These are phyloP conservation scores for Trifolium subterraneum DNA, from an alignment of 306 rosid species.

Conservation along the genomic window DNA sequence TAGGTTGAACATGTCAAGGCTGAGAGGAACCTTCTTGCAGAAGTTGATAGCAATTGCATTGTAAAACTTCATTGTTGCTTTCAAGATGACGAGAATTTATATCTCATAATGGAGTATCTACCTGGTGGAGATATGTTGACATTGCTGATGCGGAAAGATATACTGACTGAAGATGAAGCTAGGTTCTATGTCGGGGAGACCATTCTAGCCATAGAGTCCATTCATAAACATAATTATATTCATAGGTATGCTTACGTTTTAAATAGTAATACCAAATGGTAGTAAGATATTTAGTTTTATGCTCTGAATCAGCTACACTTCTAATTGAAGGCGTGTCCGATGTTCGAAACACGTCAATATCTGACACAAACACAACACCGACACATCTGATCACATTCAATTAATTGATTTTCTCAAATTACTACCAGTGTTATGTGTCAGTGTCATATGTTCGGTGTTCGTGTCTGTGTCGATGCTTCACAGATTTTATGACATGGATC, in stretches of 20 bases:
- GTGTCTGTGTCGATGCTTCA: too few relatives aligned
- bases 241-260: conserved; percentile 63
- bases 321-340: too few relatives aligned
- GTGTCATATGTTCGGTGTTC: too few relatives aligned
- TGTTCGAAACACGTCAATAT: too few relatives aligned
- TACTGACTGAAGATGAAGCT: conserved; percentile 77
- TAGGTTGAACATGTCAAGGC: conserved; percentile 96
- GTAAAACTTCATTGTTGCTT: conserved; percentile 89
- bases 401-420: too few relatives aligned
- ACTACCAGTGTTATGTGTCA: too few relatives aligned
- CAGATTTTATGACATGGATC: conserved; percentile 1
- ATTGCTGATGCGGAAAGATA: conserved; percentile 83
- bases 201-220: conserved; percentile 88
- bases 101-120: conserved; percentile 91
- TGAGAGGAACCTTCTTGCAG: conserved; percentile 89
- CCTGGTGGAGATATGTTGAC: conserved; percentile 99
- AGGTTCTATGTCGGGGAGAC: conserved; percentile 87
- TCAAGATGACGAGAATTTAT: conserved; percentile 85
- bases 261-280: background rate
- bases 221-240: conserved; percentile 85
- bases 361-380: too few relatives aligned
- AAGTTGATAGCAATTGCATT: conserved; percentile 86
- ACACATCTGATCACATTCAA: too few relatives aligned
- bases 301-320: too few relatives aligned
- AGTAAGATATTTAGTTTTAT: background rate